Evolutionary conservation across 2,329 filamentous ascomycete species (phyloP), one percentile per base, ranked within the genome.

Genomic region (Alternaria brassicicola): DNA sequence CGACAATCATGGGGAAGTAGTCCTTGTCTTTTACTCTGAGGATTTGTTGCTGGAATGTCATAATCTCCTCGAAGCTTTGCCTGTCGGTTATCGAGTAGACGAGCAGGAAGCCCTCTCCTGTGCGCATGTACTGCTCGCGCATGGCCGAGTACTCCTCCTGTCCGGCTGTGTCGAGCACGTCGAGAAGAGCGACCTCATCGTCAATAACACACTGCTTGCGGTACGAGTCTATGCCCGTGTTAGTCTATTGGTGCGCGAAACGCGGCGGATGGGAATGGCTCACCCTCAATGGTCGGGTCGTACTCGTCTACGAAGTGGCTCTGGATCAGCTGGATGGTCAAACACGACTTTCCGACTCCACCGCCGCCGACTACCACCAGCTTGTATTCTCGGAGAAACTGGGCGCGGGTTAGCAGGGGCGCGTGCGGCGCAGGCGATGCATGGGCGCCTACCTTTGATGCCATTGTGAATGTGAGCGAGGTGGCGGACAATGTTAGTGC

Each of bases 111-210:
- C 95, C 95, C 81, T 99, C 95, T 77, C 95, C 95, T 23, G 94
- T 98, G 74, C 95, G 89, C 94, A 99, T 99, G 86, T 98, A 99
- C 82, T 98, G 95, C 84, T 99, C 95, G 77, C 95, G 87, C 95
- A 99, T 98, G 52, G 95, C 95, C 56, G 93, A 97, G 84, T 98
- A 99, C 83, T 99, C 95, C 82, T 99, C 95, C 80, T 99, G 95
- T 60, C 95, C 95, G 63, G 95, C 95, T 53, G 95, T 99, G 80
- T 99, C 95, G 78, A 98, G 89, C 64, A 99, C 95, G 80, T 99
- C 95, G 79, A 99, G 90, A 61, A 99, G 87, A 50, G 95, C 95
- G 68, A 97, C 93, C 82, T 99, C 95, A 72, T 98, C 95, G 78
- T 99, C 95, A 78, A 99, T 96, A 71, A 97, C 89, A 79, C 95